Evolutionary conservation across 768 basidiomycete genomes (phyloP).

Genomic region (Cystofilobasidium macerans): DNA sequence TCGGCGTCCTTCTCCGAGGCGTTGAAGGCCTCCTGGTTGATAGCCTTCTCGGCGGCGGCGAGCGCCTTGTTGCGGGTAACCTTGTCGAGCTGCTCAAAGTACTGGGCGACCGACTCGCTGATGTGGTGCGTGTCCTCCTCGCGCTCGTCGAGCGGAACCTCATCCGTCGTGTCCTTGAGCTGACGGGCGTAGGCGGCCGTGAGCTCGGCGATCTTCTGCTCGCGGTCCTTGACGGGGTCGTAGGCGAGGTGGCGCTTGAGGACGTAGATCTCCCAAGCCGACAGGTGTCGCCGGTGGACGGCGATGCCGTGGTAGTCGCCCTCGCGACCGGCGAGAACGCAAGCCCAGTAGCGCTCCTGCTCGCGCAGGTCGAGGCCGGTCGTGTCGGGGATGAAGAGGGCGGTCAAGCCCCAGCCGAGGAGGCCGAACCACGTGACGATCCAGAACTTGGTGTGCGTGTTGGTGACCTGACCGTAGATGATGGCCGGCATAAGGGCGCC

Average conservation of each 20-base stretch:
- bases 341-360: constrained; percentile 41
- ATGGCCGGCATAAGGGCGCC: constrained; percentile 41
- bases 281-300: constrained; percentile 40
- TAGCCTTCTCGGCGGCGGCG: constrained; percentile 3
- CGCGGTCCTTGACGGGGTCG: constrained; percentile 38
- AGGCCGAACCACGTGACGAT: constrained; percentile 41
- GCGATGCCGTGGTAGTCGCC: constrained; percentile 41
- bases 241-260: constrained; percentile 39
- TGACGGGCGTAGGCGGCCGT: constrained; percentile 31
- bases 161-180: constrained; percentile 15
- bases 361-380: constrained; percentile 42
- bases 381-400: constrained; percentile 38
- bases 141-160: constrained; percentile 13
- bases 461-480: constrained; percentile 33
- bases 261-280: constrained; percentile 36
- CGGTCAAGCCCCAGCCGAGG: constrained; percentile 29
- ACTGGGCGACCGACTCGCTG: constrained; percentile 6
- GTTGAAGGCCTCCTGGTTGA: background rate
- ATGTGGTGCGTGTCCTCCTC: constrained; percentile 13
- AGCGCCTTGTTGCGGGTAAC: constrained; percentile 4
- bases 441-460: constrained; percentile 32
- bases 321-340: constrained; percentile 37
- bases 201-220: constrained; percentile 38
- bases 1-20: background rate
- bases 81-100: constrained; percentile 19